Evolutionary conservation across 1,139 yeast species (phyloP), one percentile per base, ranked within the genome.

Genomic region (Kodamaea sp.): DNA sequence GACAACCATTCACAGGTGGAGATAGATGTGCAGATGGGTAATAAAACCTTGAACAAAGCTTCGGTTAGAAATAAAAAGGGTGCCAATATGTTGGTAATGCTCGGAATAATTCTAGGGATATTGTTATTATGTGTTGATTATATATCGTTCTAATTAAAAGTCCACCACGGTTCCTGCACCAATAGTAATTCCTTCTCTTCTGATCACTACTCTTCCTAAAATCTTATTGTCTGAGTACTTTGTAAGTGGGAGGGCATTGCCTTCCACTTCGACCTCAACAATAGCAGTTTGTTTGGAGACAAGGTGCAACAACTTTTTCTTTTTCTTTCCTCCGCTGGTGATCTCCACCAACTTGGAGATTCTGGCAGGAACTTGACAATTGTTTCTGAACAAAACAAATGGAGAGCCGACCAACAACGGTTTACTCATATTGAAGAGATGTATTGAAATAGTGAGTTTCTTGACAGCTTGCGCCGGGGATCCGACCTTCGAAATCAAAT

Each of bases 321-420:
- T 63, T 43, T 58, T 66, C 21, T 72, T 71, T 11, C 66, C 58
- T 11, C 66, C 58, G 28, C 66, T 64, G 29, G 63, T 64, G 12
- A 80, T 57, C 10, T 77, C 70, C 5, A 80, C 48, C 30, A 90
- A 73, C 45, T 76, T 76, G 24, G 72, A 53, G 20, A 90, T 64
- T 48, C 83, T 76, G 4, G 90, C 92, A 3, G 95, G 89, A 25
- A 79, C 78, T 38, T 84, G 84, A 29, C 81, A 73, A 38, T 88
- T 83, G 44, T 95, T 95, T 46, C 95, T 75, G 61, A 90, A 90
- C 34, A 89, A 59, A 26, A 90, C 78, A 47, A 92, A 74, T 30
- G 94, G 86, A 1, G 95, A 76, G 4, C 98, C 97, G 5, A 83
- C 80, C 26, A 92, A 65, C 32, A 92, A 59, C 1, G 98, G 98